Evolutionary conservation across 1,139 yeast species (phyloP).

Genomic region (Pichiaceae sp.): DNA sequence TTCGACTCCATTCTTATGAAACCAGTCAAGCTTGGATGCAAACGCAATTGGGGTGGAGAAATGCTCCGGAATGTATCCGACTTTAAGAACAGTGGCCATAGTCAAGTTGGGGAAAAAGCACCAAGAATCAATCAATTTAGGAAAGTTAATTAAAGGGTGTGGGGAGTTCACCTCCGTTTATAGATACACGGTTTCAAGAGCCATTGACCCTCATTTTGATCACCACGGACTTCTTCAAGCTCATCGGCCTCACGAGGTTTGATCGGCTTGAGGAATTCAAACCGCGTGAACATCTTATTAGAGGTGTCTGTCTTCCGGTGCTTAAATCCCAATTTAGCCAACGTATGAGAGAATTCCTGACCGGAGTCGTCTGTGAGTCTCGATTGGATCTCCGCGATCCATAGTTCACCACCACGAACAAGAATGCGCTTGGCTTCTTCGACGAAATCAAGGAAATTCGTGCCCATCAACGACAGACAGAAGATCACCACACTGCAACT

Average conservation of each 20-base stretch:
- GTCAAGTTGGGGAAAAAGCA: background rate
- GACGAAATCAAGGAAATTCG: slow-evolving; percentile 86
- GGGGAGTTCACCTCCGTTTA: slow-evolving; percentile 57
- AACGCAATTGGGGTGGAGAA: slow-evolving; percentile 80
- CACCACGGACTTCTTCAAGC: slow-evolving; percentile 47
- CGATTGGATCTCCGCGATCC: slow-evolving; percentile 97
- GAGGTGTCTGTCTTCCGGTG: slow-evolving; percentile 81
- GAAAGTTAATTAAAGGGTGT: background rate
- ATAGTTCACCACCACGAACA: slow-evolving; percentile 85
- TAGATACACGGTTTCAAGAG: slow-evolving; percentile 91
- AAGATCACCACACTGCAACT: slow-evolving; percentile 82
- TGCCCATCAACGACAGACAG: slow-evolving; percentile 95
- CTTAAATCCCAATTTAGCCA: slow-evolving; percentile 75
- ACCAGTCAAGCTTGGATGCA: slow-evolving; percentile 56
- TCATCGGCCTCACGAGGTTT: slow-evolving; percentile 60
- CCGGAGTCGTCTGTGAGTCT: slow-evolving; percentile 69
- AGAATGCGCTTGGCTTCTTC: slow-evolving; percentile 82
- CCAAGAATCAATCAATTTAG: background rate
- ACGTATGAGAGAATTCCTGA: slow-evolving; percentile 66
- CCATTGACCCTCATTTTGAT: slow-evolving; percentile 76
- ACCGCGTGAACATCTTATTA: slow-evolving; percentile 90
- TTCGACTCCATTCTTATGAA: slow-evolving; percentile 31
- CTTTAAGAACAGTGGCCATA: slow-evolving; percentile 28
- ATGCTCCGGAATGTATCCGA: slow-evolving; percentile 89
- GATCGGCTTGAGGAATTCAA: slow-evolving; percentile 86